Evolutionary conservation across 2,329 filamentous ascomycete species (phyloP).

Genomic region (Epichloe amarillans): DNA sequence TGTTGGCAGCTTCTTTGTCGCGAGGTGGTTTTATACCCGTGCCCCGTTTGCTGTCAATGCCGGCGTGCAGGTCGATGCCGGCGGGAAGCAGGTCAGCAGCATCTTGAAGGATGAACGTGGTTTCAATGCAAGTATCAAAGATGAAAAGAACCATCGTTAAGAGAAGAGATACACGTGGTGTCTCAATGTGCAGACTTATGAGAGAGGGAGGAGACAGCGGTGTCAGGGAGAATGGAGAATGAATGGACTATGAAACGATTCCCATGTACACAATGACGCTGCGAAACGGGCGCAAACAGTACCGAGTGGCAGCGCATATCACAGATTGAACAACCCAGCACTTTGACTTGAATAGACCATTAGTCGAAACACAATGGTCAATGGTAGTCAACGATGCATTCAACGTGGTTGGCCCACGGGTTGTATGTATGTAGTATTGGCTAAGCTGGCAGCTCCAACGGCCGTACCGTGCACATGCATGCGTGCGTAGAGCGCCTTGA

Average conservation of each 20-base stretch:
- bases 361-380: neutral
- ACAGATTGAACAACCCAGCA: neutral
- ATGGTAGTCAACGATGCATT: neutral
- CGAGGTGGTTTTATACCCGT: slow-evolving; percentile 31
- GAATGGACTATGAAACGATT: neutral
- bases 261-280: neutral
- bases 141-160: neutral
- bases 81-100: slow-evolving; percentile 7
- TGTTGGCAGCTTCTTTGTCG: slow-evolving; percentile 41
- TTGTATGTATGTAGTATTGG: no score
- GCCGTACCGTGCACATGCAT: neutral
- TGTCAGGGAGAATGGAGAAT: neutral
- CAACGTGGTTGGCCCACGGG: neutral
- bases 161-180: no score
- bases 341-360: neutral
- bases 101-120: slow-evolving; percentile 13
- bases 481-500: neutral
- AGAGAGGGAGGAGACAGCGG: no score
- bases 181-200: no score
- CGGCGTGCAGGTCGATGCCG: slow-evolving; percentile 11
- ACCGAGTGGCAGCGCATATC: neutral
- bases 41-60: slow-evolving; percentile 13
- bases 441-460: no score
- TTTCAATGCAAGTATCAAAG: slow-evolving; percentile 8
- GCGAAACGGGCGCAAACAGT: neutral